These are phyloP conservation scores for Calonectria hongkongensis DNA, from an alignment of 2,329 filamentous ascomycete species.

Conservation along the genomic window DNA sequence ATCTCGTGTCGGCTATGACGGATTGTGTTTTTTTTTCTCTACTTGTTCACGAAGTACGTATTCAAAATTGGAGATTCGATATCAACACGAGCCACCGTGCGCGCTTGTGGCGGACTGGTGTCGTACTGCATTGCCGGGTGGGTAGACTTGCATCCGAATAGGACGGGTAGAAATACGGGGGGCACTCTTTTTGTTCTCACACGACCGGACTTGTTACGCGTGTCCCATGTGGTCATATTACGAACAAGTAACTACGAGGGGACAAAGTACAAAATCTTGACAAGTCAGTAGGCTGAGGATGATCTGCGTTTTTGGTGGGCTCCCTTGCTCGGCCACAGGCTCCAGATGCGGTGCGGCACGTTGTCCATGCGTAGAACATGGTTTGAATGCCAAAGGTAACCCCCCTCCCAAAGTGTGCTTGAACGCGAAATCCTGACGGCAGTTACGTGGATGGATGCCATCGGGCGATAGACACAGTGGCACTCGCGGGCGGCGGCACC, in stretches of 20 bases:
- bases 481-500: constrained; percentile 34
- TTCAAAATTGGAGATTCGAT: constrained; percentile 18
- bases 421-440: constrained; percentile 40
- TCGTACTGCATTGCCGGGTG: constrained; percentile 38
- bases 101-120: constrained; percentile 31
- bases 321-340: constrained; percentile 25
- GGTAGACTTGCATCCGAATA: constrained; percentile 35
- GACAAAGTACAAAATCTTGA: constrained; percentile 2
- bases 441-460: constrained; percentile 51
- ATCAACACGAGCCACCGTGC: constrained; percentile 41
- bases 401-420: constrained; percentile 30
- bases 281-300: constrained; percentile 6
- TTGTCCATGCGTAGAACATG: constrained; percentile 26
- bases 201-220: constrained; percentile 16
- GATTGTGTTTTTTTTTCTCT: constrained; percentile 16
- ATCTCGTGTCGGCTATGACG: constrained; percentile 21
- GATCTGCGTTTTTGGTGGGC: not conserved
- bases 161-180: constrained; percentile 14
- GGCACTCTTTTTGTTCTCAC: not conserved
- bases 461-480: constrained; percentile 42
- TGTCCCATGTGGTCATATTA: constrained; percentile 11
- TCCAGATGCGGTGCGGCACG: constrained; percentile 30
- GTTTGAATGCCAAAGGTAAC: constrained; percentile 25
- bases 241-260: not conserved
- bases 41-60: constrained; percentile 6